These are phyloP conservation scores for Phytopythium oedochilum DNA, from an alignment of 352 stramenopile species.

Conservation along the genomic window DNA sequence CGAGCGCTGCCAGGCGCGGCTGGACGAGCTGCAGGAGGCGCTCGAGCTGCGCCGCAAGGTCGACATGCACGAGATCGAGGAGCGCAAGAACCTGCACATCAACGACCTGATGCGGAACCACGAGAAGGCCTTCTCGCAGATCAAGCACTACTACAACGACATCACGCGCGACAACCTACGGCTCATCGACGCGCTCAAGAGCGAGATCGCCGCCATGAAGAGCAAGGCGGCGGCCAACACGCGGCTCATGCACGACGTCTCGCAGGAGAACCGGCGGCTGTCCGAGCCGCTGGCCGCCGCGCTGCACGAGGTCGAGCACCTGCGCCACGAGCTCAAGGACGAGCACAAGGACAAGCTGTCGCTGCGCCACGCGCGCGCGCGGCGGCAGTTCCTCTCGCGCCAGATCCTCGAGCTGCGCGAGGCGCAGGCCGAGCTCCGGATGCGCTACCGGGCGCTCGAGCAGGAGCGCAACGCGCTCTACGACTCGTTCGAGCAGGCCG, in stretches of 20 bases:
- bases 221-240: conserved; percentile 89
- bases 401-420: conserved; percentile 63
- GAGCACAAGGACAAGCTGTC: conserved; percentile 91
- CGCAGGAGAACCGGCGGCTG: conserved; percentile 90
- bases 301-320: conserved; percentile 85
- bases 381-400: conserved; percentile 72
- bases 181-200: conserved; percentile 91
- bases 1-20: conserved; percentile 58
- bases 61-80: conserved; percentile 92
- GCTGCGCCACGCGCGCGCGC: conserved; percentile 84
- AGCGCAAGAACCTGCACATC: conserved; percentile 95
- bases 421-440: conserved; percentile 61
- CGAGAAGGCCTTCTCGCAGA: conserved; percentile 90
- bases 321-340: conserved; percentile 88
- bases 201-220: conserved; percentile 92
- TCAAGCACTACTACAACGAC: conserved; percentile 96
- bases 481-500: conserved; percentile 87
- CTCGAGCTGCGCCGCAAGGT: conserved; percentile 91
- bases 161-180: conserved; percentile 93
- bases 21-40: conserved; percentile 73
- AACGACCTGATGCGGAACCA: conserved; percentile 95
- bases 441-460: conserved; percentile 72
- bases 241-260: conserved; percentile 92
- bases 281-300: conserved; percentile 84
- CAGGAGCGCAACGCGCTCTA: conserved; percentile 88